A percentile compares a stretch with the other conserved stretches of the same genome.
phyloP scores from a whole-genome alignment of 176 grass and related monocot species.

The Stipa capillata region DNA sequence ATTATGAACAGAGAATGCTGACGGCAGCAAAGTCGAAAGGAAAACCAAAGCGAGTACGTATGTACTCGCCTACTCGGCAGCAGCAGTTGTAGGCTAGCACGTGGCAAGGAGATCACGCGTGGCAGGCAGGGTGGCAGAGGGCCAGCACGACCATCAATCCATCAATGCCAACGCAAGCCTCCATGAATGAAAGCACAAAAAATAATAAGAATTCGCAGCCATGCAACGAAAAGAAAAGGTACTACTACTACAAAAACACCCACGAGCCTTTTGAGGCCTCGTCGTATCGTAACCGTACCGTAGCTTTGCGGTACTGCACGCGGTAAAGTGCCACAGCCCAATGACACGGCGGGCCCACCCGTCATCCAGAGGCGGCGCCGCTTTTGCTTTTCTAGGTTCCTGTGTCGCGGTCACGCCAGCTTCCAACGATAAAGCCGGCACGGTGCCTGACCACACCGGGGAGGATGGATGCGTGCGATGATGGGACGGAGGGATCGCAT shows the following conservation, averaged over 20 bases:
- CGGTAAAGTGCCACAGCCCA: too few species aligned
- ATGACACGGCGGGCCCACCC: background rate
- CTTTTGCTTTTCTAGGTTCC: background rate
- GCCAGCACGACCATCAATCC: background rate
- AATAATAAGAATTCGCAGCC: background rate
- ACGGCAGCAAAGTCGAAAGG: background rate
- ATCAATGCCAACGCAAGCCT: background rate
- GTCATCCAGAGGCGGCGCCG: background rate
- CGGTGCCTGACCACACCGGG: background rate
- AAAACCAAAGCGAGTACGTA: too few species aligned
- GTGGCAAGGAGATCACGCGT: constrained; percentile 20
- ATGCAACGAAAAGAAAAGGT: background rate
- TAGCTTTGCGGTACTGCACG: background rate
- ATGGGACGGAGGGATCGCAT: background rate
- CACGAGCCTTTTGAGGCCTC: background rate
- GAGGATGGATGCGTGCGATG: background rate
- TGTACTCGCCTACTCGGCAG: too few species aligned
- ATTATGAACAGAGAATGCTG: too few species aligned
- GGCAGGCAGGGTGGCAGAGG: constrained; percentile 14
- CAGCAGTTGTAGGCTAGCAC: too few species aligned
- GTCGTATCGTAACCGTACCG: background rate
- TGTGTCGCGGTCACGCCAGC: background rate
- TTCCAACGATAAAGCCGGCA: background rate
- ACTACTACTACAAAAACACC: background rate
- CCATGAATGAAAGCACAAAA: background rate